Percentiles rank a stretch among this genome's conserved stretches.
Conservation (phyloP, 179 eudicot species). For the Camellia oleifera region DNA sequence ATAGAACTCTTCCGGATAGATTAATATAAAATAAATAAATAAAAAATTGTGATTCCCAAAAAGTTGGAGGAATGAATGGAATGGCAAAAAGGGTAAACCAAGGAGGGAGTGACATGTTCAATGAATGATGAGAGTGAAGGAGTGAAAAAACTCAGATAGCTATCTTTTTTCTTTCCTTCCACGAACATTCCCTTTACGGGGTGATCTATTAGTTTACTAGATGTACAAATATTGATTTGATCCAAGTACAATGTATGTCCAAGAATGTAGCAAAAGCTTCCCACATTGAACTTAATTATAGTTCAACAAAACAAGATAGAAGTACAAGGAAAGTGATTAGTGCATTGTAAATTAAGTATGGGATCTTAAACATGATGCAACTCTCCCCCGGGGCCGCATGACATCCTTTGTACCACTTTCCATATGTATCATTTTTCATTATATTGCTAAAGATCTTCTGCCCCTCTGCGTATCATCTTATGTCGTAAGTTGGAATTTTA, state of each 20-base stretch:
- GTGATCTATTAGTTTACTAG: background rate
- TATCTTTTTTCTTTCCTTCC: background rate
- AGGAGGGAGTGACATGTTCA: background rate
- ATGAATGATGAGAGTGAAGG: background rate
- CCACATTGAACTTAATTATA: background rate
- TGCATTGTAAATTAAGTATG: background rate
- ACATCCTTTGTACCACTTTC: no score
- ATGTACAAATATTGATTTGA: background rate
- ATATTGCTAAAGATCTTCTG: no score
- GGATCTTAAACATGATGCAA: background rate
- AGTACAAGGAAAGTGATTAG: background rate
- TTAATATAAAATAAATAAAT: no score
- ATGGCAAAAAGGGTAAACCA: background rate
- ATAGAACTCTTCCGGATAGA: no score
- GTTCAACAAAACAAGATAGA: background rate
- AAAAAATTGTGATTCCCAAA: background rate
- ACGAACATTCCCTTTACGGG: slow-evolving; percentile 4
- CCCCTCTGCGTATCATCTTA: no score
- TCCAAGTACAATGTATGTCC: slow-evolving; percentile 10
- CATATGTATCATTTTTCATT: no score
- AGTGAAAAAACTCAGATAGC: background rate
- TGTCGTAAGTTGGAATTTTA: no score
- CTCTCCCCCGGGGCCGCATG: no score
- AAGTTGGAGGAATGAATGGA: background rate
- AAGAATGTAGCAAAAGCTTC: background rate